Conservation (phyloP, 768 basidiomycete genomes). For the Lactarius tabidus region DNA sequence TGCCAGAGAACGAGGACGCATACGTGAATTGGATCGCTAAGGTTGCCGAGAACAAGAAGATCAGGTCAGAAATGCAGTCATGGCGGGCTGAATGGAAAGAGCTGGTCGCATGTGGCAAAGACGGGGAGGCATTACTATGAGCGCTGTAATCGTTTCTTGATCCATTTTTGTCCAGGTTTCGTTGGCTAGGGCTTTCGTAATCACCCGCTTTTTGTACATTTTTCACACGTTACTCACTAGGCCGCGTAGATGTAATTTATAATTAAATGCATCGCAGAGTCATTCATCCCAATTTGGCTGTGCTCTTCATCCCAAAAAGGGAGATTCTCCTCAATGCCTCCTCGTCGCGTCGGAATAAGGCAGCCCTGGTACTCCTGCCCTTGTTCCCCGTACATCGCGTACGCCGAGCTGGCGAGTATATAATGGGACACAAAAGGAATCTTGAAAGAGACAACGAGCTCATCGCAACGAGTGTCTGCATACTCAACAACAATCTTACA, state of each 20-base stretch:
- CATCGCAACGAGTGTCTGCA: slow-evolving; percentile 7
- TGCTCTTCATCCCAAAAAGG: slow-evolving; percentile 10
- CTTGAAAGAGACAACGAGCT: slow-evolving; percentile 17
- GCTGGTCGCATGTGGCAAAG: slow-evolving; percentile 62
- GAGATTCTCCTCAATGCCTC: not conserved
- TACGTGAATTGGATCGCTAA: slow-evolving; percentile 78
- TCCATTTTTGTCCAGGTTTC: slow-evolving; percentile 11
- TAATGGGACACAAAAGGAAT: slow-evolving; percentile 20
- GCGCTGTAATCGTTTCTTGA: not conserved
- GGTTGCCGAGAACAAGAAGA: slow-evolving; percentile 54
- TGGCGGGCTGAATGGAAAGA: slow-evolving; percentile 83
- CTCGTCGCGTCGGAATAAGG: not conserved
- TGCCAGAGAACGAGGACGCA: slow-evolving; percentile 84
- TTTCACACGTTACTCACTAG: slow-evolving; percentile 12
- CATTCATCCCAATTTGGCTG: slow-evolving; percentile 1
- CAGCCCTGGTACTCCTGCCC: slow-evolving; percentile 1
- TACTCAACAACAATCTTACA: not conserved
- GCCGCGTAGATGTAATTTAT: slow-evolving; percentile 13
- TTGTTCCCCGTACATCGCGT: not conserved
- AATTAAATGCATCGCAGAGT: not conserved
- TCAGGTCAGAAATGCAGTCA: slow-evolving; percentile 59
- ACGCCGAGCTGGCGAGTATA: slow-evolving; percentile 1
- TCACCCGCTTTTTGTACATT: not conserved
- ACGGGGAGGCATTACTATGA: slow-evolving; percentile 57
- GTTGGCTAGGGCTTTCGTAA: slow-evolving; percentile 1